These are phyloP conservation scores for Candida schatavii DNA, from an alignment of 805 yeast species.

Conservation along the genomic window DNA sequence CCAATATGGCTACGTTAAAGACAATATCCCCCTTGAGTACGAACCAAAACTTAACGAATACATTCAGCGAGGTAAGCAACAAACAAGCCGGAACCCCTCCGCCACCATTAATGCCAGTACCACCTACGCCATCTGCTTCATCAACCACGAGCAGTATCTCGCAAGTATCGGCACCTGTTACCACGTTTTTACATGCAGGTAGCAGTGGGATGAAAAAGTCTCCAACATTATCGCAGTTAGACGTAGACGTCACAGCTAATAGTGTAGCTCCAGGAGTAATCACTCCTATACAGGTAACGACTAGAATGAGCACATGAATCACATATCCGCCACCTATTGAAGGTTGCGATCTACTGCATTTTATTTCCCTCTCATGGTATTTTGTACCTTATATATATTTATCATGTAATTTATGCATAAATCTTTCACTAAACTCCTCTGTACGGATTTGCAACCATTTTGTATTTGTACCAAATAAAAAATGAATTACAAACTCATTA, in stretches of 20 bases:
- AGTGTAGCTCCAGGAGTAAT: conserved; percentile 36
- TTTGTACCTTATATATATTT: neutral
- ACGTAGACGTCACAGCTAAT: conserved; percentile 11
- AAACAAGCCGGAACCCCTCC: conserved; percentile 76
- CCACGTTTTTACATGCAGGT: neutral
- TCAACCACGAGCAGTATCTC: neutral
- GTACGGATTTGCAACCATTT: conserved; percentile 3
- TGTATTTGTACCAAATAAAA: neutral
- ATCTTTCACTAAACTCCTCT: too few species aligned
- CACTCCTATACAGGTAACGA: conserved; percentile 43
- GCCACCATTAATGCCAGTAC: conserved; percentile 44
- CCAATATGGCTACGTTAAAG: neutral
- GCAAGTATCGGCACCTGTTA: neutral
- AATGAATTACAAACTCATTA: neutral
- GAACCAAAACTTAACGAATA: conserved; percentile 17
- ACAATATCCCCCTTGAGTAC: conserved; percentile 17
- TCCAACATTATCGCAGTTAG: conserved; percentile 4
- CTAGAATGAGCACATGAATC: conserved; percentile 31
- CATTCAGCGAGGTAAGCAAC: conserved; percentile 49
- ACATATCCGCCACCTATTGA: neutral
- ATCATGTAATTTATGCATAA: neutral
- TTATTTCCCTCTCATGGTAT: neutral
- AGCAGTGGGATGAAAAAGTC: conserved; percentile 6
- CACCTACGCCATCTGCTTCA: neutral
- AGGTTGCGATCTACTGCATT: neutral